These are phyloP conservation scores for Strigomonas galati DNA, from an alignment of 208 protist species.

Conservation along the genomic window DNA sequence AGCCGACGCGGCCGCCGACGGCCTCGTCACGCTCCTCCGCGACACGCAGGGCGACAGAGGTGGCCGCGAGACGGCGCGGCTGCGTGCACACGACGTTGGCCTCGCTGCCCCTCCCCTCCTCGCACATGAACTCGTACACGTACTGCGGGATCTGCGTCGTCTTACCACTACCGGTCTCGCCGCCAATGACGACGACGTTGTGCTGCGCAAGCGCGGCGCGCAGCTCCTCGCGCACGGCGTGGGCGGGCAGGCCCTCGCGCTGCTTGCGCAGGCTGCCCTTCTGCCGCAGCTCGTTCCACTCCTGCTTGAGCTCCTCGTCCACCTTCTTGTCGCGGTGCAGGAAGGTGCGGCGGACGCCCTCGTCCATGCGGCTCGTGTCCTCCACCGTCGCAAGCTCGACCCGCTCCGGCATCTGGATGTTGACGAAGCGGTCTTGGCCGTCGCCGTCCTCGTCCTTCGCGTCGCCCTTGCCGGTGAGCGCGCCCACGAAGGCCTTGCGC, in stretches of 20 bases:
- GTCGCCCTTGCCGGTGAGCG: conserved; percentile 37
- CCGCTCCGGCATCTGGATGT: conserved; percentile 57
- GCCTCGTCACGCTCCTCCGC: conserved; percentile 90
- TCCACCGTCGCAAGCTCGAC: conserved; percentile 70
- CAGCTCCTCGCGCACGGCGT: conserved; percentile 63
- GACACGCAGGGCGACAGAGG: conserved; percentile 91
- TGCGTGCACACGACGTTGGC: conserved; percentile 94
- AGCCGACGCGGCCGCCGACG: conserved; percentile 90
- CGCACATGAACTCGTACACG: conserved; percentile 92
- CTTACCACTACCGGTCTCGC: conserved; percentile 98
- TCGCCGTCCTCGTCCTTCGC: conserved; percentile 29
- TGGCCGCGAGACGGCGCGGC: conserved; percentile 91
- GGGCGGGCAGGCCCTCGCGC: conserved; percentile 66
- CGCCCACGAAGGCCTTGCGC: conserved; percentile 66
- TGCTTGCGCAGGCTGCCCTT: conserved; percentile 44
- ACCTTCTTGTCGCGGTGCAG: conserved; percentile 34
- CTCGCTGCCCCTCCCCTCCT: conserved; percentile 72
- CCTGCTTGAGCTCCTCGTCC: conserved; percentile 33
- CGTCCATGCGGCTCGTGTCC: conserved; percentile 16
- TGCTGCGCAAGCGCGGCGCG: conserved; percentile 52
- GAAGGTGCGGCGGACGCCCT: conserved; percentile 42
- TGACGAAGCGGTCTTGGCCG: conserved; percentile 40
- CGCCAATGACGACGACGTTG: conserved; percentile 93
- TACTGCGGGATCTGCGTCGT: conserved; percentile 97
- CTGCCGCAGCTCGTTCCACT: conserved; percentile 59